Conservation (phyloP, 2,329 filamentous ascomycete genomes). For the Periconia digitata region DNA sequence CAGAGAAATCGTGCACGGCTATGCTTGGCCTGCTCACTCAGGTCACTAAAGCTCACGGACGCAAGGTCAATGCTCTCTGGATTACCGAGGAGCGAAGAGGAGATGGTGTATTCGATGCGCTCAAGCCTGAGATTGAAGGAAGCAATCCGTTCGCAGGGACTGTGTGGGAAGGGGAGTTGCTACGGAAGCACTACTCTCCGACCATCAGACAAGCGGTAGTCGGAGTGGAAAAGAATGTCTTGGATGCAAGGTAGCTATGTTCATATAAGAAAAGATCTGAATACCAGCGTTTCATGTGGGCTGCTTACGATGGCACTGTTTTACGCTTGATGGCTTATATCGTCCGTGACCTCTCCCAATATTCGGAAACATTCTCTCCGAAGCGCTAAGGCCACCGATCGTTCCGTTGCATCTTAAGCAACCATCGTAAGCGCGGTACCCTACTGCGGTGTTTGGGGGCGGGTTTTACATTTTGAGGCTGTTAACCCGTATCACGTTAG, state of each 20-base stretch:
- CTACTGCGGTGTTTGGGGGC: no score
- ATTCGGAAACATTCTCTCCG: background rate
- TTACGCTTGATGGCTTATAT: background rate
- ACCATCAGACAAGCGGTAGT: slow-evolving; percentile 73
- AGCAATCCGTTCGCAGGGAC: slow-evolving; percentile 90
- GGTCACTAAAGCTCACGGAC: slow-evolving; percentile 77
- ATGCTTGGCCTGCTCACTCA: slow-evolving; percentile 76
- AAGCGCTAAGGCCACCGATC: background rate
- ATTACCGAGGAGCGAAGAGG: slow-evolving; percentile 91
- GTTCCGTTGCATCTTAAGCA: no score
- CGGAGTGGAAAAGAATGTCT: slow-evolving; percentile 36
- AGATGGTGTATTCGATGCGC: slow-evolving; percentile 80
- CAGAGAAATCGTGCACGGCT: slow-evolving; percentile 84
- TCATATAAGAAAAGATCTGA: background rate
- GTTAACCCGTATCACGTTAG: background rate
- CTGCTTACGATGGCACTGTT: no score
- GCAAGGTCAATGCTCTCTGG: slow-evolving; percentile 85
- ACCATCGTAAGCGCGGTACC: no score
- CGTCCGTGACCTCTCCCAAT: background rate
- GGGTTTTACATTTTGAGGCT: no score
- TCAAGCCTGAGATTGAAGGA: slow-evolving; percentile 71
- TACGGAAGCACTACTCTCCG: slow-evolving; percentile 84
- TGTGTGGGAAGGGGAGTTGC: slow-evolving; percentile 89
- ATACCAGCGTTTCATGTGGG: background rate
- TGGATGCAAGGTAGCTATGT: slow-evolving; percentile 25